phyloP scores from a whole-genome alignment of 768 basidiomycete species.

The Suillus bovinus region DNA sequence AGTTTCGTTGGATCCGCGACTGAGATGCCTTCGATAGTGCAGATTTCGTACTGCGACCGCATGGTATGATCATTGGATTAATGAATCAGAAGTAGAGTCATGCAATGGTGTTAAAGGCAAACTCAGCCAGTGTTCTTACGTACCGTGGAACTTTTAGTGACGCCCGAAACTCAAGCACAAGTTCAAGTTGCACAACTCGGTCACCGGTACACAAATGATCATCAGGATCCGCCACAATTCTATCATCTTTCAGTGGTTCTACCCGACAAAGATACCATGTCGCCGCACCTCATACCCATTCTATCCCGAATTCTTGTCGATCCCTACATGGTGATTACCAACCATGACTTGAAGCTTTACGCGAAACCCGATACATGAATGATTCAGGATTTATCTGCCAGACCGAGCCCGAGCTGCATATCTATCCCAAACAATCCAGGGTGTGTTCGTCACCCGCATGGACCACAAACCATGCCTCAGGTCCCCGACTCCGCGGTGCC shows the following conservation, averaged over 20 bases:
- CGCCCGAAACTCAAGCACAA: neutral
- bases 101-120: no score
- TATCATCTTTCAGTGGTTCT: neutral
- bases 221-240: conserved; percentile 1
- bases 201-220: neutral
- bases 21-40: neutral
- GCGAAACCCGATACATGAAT: neutral
- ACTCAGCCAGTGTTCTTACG: neutral
- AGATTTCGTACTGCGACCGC: neutral
- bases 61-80: neutral
- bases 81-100: no score
- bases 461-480: neutral
- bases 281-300: neutral
- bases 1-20: neutral
- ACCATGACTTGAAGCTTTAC: neutral
- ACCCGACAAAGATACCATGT: neutral
- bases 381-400: neutral
- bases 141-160: neutral
- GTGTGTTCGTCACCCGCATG: neutral
- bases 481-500: conserved; percentile 5
- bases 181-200: neutral
- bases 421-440: neutral
- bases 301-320: neutral
- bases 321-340: no score
- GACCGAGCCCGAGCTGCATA: conserved; percentile 1